Conservation (phyloP, 768 basidiomycete species). For the Brasilioporus rufonigricans region DNA sequence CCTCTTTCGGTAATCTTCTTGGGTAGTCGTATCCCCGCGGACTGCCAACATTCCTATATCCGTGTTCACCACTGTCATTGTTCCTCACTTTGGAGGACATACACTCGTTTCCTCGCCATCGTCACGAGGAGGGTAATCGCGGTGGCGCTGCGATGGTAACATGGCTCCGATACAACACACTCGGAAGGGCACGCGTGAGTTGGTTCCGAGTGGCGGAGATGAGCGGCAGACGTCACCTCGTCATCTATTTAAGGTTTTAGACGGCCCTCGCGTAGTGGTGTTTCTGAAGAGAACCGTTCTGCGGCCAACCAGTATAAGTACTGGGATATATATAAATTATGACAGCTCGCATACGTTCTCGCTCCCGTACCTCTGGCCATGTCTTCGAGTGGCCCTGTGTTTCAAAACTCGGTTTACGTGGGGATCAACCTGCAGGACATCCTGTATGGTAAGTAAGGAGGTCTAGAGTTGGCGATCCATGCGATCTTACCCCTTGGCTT, state of each 20-base stretch:
- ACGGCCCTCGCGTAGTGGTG: background rate
- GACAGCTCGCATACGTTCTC: background rate
- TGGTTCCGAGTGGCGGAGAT: no score
- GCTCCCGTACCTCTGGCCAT: background rate
- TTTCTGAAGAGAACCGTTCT: background rate
- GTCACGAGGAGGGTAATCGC: no score
- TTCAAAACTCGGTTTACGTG: slow-evolving; percentile 22
- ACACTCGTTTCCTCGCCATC: no score
- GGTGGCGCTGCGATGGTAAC: background rate
- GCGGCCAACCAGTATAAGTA: background rate
- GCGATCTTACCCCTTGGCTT: background rate
- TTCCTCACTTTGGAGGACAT: no score
- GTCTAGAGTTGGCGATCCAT: no score
- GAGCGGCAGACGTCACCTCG: no score
- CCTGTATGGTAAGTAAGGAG: slow-evolving; percentile 19
- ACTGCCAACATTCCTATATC: no score
- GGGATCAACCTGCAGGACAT: slow-evolving; percentile 26
- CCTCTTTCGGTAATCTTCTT: no score
- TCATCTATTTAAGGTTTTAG: background rate
- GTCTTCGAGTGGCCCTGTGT: slow-evolving; percentile 20
- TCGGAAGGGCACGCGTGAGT: background rate
- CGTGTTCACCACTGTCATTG: no score
- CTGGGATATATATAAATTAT: slow-evolving; percentile 9
- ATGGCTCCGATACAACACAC: background rate
- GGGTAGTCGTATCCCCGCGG: no score